These are phyloP conservation scores for Suhomyces atakaporum DNA, from an alignment of 1,139 yeast species.

Conservation along the genomic window DNA sequence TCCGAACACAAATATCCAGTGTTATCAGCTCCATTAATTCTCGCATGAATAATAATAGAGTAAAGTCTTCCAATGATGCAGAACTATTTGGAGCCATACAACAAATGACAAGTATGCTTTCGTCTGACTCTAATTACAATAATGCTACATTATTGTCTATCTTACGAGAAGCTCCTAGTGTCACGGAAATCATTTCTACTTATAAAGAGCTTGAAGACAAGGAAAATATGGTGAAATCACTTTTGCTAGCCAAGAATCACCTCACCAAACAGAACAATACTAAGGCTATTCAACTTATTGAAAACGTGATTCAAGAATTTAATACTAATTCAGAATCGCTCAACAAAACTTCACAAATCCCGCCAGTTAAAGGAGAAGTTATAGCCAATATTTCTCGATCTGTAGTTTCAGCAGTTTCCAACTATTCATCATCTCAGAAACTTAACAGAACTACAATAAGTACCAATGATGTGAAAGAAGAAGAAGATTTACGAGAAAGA, in stretches of 20 bases:
- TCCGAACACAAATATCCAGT: constrained; percentile 34
- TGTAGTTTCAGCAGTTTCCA: constrained; percentile 33
- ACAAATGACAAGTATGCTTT: constrained; percentile 44
- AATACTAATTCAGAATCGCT: constrained; percentile 11
- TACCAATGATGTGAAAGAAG: constrained; percentile 28
- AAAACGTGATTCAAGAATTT: constrained; percentile 29
- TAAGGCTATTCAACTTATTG: constrained; percentile 27
- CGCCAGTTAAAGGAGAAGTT: constrained; percentile 19
- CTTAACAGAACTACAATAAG: constrained; percentile 19
- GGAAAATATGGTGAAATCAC: constrained; percentile 33
- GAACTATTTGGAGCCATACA: constrained; percentile 41
- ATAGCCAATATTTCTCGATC: constrained; percentile 34
- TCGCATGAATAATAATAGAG: constrained; percentile 12
- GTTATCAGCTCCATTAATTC: constrained; percentile 21
- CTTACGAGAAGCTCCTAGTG: constrained; percentile 19
- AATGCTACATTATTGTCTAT: constrained; percentile 13
- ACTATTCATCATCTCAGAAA: constrained; percentile 23
- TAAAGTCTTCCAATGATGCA: constrained; percentile 23
- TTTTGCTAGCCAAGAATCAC: constrained; percentile 42
- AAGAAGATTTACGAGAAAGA: constrained; percentile 54
- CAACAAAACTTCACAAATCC: constrained; percentile 4
- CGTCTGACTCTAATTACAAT: constrained; percentile 8
- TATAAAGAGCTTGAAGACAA: constrained; percentile 30
- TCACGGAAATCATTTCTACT: constrained; percentile 25
- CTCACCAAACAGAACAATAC: constrained; percentile 22